Evolutionary conservation across 2,329 filamentous ascomycete genomes (phyloP).

Genomic region (Biscogniauxia mediterranea): DNA sequence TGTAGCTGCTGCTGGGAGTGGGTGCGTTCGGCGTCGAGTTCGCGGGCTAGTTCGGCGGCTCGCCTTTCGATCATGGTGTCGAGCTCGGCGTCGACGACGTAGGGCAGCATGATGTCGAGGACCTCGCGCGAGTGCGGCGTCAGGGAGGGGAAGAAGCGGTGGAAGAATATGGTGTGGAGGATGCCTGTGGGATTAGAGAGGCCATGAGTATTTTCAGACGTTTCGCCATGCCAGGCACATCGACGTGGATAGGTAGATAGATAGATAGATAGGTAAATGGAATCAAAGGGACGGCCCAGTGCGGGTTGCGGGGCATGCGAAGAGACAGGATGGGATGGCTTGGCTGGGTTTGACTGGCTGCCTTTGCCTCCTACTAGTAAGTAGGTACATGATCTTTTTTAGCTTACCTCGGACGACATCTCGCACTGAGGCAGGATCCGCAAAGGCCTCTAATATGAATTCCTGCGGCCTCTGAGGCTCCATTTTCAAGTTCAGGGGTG

Average conservation of each 20-base stretch:
- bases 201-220: no score
- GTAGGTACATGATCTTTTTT: neutral
- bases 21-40: slow-evolving; percentile 62
- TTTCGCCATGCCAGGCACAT: no score
- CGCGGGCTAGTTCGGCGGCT: slow-evolving; percentile 73
- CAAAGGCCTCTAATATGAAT: slow-evolving; percentile 91
- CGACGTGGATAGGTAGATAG: no score
- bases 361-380: neutral
- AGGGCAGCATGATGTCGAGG: slow-evolving; percentile 84
- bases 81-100: slow-evolving; percentile 85
- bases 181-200: slow-evolving; percentile 57
- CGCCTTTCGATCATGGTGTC: slow-evolving; percentile 92
- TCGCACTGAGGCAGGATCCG: slow-evolving; percentile 83
- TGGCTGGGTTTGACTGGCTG: no score
- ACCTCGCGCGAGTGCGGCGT: slow-evolving; percentile 81
- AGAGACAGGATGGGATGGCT: neutral
- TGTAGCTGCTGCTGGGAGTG: slow-evolving; percentile 1
- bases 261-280: no score
- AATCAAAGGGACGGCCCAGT: no score
- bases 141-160: slow-evolving; percentile 91
- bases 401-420: slow-evolving; percentile 84
- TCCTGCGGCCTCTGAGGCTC: slow-evolving; percentile 66
- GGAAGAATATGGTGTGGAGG: slow-evolving; percentile 97
- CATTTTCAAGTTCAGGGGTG: slow-evolving; percentile 34
- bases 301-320: slow-evolving; percentile 13